A percentile compares a stretch with the other conserved stretches of the same genome.
These are phyloP conservation scores for Cenchrus purpureus DNA, from an alignment of 176 grass and related monocot genomes.

Conservation along the genomic window DNA sequence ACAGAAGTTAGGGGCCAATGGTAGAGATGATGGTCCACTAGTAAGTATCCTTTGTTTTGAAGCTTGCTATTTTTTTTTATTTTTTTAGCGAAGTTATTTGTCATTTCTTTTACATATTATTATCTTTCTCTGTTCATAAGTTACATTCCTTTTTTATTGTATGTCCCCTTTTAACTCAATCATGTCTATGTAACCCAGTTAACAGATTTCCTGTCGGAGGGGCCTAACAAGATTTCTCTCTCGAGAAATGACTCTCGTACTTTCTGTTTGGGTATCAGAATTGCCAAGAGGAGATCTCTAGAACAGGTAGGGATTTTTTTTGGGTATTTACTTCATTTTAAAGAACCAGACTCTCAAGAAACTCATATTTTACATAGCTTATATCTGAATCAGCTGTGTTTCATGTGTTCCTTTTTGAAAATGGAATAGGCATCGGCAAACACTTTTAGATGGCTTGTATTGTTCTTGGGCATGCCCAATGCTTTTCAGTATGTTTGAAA, in stretches of 20 bases:
- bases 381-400: neutral
- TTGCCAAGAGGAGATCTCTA: slow-evolving; percentile 65
- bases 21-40: slow-evolving; percentile 74
- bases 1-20: slow-evolving; percentile 68
- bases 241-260: slow-evolving; percentile 59
- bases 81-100: neutral
- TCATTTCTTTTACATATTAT: slow-evolving; percentile 5
- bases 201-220: slow-evolving; percentile 55
- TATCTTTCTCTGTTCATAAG: neutral
- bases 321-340: slow-evolving; percentile 16
- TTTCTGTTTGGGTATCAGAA: slow-evolving; percentile 82
- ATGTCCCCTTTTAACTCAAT: neutral
- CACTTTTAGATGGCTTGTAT: slow-evolving; percentile 8
- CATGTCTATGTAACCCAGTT: slow-evolving; percentile 48
- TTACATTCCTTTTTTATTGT: neutral
- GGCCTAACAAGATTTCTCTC: slow-evolving; percentile 65
- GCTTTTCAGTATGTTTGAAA: neutral
- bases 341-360: slow-evolving; percentile 24
- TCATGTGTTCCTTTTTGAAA: neutral
- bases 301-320: slow-evolving; percentile 51
- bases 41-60: slow-evolving; percentile 59
- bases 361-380: neutral
- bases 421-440: neutral
- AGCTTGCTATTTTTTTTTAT: slow-evolving; percentile 30
- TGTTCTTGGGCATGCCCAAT: neutral